Percentiles rank a stretch among this genome's conserved stretches.
phyloP scores from a whole-genome alignment of 2,329 filamentous ascomycete genomes.

The Didymella pinodella region DNA sequence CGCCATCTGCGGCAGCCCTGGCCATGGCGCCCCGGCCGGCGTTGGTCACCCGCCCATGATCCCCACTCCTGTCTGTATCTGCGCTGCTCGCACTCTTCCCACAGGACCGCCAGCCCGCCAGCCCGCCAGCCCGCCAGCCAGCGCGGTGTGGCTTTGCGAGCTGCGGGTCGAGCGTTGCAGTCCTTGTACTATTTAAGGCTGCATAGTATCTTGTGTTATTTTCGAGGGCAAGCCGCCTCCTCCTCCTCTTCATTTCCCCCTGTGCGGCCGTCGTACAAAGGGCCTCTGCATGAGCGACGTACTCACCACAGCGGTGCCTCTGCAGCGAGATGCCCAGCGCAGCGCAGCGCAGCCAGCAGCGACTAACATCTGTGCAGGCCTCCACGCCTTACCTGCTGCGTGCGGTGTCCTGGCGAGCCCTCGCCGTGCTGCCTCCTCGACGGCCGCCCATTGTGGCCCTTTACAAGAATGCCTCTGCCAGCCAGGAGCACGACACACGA shows the following conservation, averaged over 20 bases:
- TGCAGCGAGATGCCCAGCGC: neutral
- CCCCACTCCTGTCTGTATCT: neutral
- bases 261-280: neutral
- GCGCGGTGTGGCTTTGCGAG: too few relatives aligned
- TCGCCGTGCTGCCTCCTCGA: neutral
- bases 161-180: too few relatives aligned
- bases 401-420: too few relatives aligned
- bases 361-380: neutral
- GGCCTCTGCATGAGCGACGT: neutral
- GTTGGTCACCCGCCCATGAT: neutral
- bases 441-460: slow-evolving; percentile 1
- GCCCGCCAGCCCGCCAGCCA: too few relatives aligned
- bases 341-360: neutral
- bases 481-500: neutral
- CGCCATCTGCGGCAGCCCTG: neutral
- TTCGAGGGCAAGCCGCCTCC: too few relatives aligned
- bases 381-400: too few relatives aligned
- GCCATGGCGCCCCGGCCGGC: neutral
- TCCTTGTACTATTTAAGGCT: too few relatives aligned
- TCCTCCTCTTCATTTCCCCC: neutral
- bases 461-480: neutral
- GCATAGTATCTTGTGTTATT: too few relatives aligned
- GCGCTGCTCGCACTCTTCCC: neutral
- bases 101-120: too few relatives aligned
- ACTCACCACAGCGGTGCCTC: neutral